phyloP scores from a whole-genome alignment of 129 eudicot genomes.

The Centella asiatica region DNA sequence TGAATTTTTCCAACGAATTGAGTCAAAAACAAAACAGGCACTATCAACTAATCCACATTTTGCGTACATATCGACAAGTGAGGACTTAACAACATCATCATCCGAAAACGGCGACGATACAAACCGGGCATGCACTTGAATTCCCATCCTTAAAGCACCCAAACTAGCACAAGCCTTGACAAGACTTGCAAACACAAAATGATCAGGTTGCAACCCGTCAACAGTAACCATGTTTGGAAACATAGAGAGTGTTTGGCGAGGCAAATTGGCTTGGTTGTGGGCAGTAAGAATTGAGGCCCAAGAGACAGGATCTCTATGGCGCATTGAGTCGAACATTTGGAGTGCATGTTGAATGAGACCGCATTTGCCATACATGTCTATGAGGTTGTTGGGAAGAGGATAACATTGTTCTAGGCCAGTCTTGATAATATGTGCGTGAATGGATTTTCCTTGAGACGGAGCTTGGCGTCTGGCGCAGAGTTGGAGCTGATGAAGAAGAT shows the following conservation, averaged over 20 bases:
- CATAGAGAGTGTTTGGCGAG: conserved; percentile 34
- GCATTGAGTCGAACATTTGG: conserved; percentile 83
- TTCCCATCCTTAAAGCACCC: conserved; percentile 37
- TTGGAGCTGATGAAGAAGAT: conserved; percentile 41
- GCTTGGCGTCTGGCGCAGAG: conserved; percentile 41
- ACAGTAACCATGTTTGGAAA: conserved; percentile 32
- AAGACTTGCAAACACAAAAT: conserved; percentile 61
- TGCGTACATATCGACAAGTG: conserved; percentile 74
- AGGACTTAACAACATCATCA: conserved; percentile 64
- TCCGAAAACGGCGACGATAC: conserved; percentile 33
- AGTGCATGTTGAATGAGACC: conserved; percentile 44
- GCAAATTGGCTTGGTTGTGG: conserved; percentile 51
- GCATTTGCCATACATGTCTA: conserved; percentile 50
- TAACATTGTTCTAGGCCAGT: conserved; percentile 35
- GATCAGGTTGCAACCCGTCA: conserved; percentile 54
- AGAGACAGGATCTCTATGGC: conserved; percentile 50
- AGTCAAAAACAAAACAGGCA: conserved; percentile 53
- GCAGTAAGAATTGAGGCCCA: conserved; percentile 88
- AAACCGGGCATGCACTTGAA: conserved; percentile 69
- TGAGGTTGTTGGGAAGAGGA: conserved; percentile 44
- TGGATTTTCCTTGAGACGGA: conserved; percentile 46
- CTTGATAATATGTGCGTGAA: conserved; percentile 65
- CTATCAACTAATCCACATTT: conserved; percentile 61
- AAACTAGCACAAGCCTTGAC: conserved; percentile 65
- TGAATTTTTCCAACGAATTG: conserved; percentile 35